A percentile compares a stretch with the other conserved stretches of the same genome.
Conservation (phyloP, 345 rosid genomes). For the Pseudoturritis turrita region DNA sequence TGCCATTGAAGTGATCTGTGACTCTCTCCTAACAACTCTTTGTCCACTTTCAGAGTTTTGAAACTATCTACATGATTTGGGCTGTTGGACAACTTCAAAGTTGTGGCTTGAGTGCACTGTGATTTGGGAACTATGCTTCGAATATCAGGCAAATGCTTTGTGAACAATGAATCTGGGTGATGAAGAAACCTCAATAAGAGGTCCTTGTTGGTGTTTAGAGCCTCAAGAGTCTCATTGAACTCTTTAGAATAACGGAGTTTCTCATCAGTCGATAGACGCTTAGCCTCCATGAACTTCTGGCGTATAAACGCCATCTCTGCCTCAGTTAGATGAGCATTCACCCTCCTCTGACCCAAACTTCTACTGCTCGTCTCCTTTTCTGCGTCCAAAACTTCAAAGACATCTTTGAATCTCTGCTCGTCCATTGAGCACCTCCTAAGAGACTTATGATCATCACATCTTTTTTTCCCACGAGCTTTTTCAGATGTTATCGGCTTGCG, state of each 20-base stretch:
- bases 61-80: constrained; percentile 16
- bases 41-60: constrained; percentile 29
- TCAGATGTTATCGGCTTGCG: neutral
- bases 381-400: constrained; percentile 67
- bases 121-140: constrained; percentile 34
- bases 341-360: constrained; percentile 18
- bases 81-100: constrained; percentile 30
- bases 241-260: constrained; percentile 57
- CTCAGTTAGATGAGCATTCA: constrained; percentile 36
- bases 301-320: constrained; percentile 59
- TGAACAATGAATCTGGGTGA: constrained; percentile 73
- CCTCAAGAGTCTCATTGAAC: constrained; percentile 62
- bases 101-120: constrained; percentile 36
- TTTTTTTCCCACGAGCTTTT: neutral
- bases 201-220: constrained; percentile 64
- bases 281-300: constrained; percentile 61
- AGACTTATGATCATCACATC: constrained; percentile 38
- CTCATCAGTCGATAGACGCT: constrained; percentile 60
- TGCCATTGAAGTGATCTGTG: constrained; percentile 28
- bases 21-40: constrained; percentile 32
- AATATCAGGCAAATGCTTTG: constrained; percentile 57
- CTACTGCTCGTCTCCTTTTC: constrained; percentile 35
- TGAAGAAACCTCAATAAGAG: constrained; percentile 63
- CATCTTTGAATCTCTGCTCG: constrained; percentile 82
- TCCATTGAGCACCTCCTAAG: constrained; percentile 57